Conservation (phyloP, 2,329 filamentous ascomycete species). For the Microcyclospora pomicola region DNA sequence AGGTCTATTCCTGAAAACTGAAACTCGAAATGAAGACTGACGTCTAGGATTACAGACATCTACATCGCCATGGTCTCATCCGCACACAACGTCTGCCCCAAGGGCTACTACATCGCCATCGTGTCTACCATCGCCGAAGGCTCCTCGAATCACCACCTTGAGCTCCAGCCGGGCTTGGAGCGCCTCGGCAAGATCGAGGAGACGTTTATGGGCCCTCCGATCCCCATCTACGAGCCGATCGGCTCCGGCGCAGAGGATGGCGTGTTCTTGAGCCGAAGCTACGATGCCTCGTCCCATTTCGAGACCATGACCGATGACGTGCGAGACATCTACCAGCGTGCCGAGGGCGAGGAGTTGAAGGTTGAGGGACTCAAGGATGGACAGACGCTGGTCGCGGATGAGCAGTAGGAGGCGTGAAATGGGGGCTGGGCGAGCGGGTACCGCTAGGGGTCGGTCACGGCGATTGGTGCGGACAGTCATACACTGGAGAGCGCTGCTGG, state of each 20-base stretch:
- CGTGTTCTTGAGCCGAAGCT: constrained; percentile 96
- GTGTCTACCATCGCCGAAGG: constrained; percentile 95
- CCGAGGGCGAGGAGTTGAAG: constrained; percentile 69
- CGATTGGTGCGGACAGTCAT: too few species aligned
- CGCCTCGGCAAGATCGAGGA: constrained; percentile 88
- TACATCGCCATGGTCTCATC: constrained; percentile 94
- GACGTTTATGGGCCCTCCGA: constrained; percentile 88
- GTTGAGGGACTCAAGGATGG: constrained; percentile 79
- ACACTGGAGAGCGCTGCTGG: too few species aligned
- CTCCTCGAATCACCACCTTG: constrained; percentile 82
- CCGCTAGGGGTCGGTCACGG: too few species aligned
- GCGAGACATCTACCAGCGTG: constrained; percentile 78
- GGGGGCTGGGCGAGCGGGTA: too few species aligned
- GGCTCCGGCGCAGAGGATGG: constrained; percentile 73
- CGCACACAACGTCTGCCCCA: constrained; percentile 95
- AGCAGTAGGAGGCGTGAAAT: constrained; percentile 21
- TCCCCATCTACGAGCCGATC: constrained; percentile 84
- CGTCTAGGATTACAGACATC: constrained; percentile 48
- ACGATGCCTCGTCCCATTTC: constrained; percentile 95
- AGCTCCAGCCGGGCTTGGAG: constrained; percentile 84
- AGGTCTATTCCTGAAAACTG: constrained; percentile 20
- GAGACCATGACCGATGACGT: constrained; percentile 92
- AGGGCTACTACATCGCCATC: constrained; percentile 97
- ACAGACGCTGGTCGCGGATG: constrained; percentile 53
- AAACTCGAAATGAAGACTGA: background rate